phyloP scores from a whole-genome alignment of 2,329 filamentous ascomycete species.

The Fusarium phyllophilum region DNA sequence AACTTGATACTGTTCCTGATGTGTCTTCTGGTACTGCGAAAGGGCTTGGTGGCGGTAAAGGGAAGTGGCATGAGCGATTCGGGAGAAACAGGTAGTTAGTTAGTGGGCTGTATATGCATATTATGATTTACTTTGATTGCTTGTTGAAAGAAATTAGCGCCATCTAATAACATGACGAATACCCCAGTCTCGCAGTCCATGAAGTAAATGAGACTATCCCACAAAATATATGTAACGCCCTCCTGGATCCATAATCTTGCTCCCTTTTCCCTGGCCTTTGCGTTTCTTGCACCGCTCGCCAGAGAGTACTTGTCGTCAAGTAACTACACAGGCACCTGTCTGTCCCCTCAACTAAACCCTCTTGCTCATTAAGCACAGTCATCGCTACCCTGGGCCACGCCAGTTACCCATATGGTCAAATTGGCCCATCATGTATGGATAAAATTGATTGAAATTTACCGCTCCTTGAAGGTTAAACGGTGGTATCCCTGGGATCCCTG shows the following conservation, averaged over 20 bases:
- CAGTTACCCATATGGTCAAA: background rate
- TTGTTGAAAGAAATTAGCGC: background rate
- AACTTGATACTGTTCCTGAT: conserved; percentile 61
- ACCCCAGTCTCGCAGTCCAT: background rate
- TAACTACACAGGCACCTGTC: background rate
- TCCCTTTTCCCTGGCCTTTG: background rate
- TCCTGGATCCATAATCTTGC: background rate
- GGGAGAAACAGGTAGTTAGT: conserved; percentile 54
- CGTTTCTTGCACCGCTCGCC: background rate
- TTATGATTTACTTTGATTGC: background rate
- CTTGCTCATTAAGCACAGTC: background rate
- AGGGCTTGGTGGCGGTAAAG: conserved; percentile 48
- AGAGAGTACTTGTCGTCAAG: background rate
- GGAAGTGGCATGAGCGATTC: conserved; percentile 72
- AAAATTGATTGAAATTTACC: background rate
- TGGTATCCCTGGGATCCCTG: background rate
- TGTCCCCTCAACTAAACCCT: background rate
- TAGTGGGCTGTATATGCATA: background rate
- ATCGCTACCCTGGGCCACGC: background rate
- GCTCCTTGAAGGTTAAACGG: background rate
- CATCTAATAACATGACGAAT: background rate
- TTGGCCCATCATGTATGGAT: background rate
- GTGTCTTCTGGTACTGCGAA: conserved; percentile 44
- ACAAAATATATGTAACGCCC: background rate
- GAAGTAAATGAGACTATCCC: background rate